Evolutionary conservation across 352 stramenopile genomes (phyloP), one percentile per base, ranked within the genome.

Genomic region (Globisporangium cylindrosporum): DNA sequence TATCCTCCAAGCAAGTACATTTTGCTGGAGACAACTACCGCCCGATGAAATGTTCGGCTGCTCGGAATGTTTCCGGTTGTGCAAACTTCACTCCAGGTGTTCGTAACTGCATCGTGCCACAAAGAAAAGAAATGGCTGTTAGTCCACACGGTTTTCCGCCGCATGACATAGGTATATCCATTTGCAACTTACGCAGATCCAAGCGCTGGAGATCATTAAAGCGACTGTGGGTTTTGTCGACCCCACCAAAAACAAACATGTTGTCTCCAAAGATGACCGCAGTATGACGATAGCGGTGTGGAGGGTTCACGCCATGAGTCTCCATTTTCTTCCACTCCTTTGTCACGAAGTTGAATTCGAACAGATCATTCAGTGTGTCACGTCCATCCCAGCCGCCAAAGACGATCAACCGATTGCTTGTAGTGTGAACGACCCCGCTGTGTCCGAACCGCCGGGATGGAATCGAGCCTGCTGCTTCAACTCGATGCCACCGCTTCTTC

Each of bases 231-330:
- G 85, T 88, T 69, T 96, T 96, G 81, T 96, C 89, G 6, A 96
- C 89, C n/a, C 89, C 89, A 41, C 89, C 89, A 72, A 96, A 96
- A 12, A 96, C 84, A 66, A 94, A 93, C 89, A 96, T 96, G 69
- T 84, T 93, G 59, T 93, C 80, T 7, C 80, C 88, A 57, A 80
- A 93, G 24, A 96, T 87, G 32, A 96, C 88, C 0, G 87, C 86
- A 18, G 86, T 94, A 68, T 96, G 89, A 43, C 89, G 84, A 72
- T 96, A 96, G 62, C 89, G 77, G 43, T 96, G 88, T 8, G 84
- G 81, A 20, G 89, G 89, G 14, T 76, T 82, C 46, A 68, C 77
- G 2, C 84, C 86, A 9, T 27, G 77, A 1, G 85, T 90, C 54
- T 78, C 70, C 48, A 95, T 69, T 41, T 82, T 81, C 70, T 75